phyloP scores from a whole-genome alignment of 768 basidiomycete genomes.

The Kwoniella dendrophila region DNA sequence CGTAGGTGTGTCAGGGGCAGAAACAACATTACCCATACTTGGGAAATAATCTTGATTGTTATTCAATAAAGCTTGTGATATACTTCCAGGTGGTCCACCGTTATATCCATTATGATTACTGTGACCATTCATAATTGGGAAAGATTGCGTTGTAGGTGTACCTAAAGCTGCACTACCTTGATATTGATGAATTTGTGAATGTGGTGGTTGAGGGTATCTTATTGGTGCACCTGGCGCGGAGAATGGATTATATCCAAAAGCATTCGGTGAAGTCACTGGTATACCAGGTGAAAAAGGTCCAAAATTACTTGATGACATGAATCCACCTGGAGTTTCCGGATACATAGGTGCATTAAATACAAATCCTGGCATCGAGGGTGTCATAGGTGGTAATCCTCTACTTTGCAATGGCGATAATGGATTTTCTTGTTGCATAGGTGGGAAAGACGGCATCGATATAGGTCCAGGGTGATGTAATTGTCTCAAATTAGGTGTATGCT shows the following conservation, averaged over 20 bases:
- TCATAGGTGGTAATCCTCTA: conserved; percentile 85
- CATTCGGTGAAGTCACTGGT: conserved; percentile 58
- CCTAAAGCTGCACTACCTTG: conserved; percentile 39
- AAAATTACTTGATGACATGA: conserved; percentile 52
- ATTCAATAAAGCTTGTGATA: conserved; percentile 12
- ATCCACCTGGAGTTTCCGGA: conserved; percentile 58
- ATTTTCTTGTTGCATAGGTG: conserved; percentile 37
- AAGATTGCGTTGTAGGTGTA: conserved; percentile 46
- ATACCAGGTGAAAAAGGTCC: conserved; percentile 72
- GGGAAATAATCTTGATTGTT: conserved; percentile 30
- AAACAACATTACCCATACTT: background rate
- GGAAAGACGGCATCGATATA: conserved; percentile 57
- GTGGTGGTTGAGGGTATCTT: conserved; percentile 19
- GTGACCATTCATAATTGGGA: conserved; percentile 30
- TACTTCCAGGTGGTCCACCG: conserved; percentile 17
- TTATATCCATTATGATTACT: background rate
- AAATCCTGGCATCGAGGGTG: conserved; percentile 97
- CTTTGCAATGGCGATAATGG: conserved; percentile 64
- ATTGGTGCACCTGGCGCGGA: conserved; percentile 67
- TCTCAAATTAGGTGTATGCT: conserved; percentile 33
- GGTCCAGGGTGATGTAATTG: conserved; percentile 48
- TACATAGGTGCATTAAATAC: conserved; percentile 66
- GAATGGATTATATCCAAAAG: conserved; percentile 60
- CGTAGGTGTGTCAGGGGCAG: conserved; percentile 22
- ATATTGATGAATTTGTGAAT: background rate